Percentiles rank a stretch among this genome's conserved stretches.
phyloP scores from a whole-genome alignment of 257 asterid genomes.

The Agastache rugosa region DNA sequence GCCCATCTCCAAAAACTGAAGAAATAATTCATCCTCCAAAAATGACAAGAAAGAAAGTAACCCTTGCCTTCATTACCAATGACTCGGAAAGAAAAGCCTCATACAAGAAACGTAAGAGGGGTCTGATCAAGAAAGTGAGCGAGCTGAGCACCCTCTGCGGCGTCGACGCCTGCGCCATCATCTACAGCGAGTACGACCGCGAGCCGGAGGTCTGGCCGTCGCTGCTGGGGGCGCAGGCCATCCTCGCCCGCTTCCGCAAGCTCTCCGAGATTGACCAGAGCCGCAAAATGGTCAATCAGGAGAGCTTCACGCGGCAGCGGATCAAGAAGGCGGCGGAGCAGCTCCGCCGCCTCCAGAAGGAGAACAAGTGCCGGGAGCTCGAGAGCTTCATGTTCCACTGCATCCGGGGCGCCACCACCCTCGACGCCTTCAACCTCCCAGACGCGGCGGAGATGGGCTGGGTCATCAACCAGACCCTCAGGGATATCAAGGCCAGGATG shows the following conservation, averaged over 20 bases:
- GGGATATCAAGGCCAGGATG: conserved; percentile 36
- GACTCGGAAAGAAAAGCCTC: conserved; percentile 56
- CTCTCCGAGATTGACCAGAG: conserved; percentile 43
- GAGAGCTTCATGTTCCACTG: conserved; percentile 38
- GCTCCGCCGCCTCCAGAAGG: conserved; percentile 41
- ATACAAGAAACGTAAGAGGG: conserved; percentile 55
- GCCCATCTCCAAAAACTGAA: background rate
- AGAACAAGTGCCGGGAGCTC: conserved; percentile 37
- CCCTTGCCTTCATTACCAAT: conserved; percentile 45
- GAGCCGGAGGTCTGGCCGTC: conserved; percentile 60
- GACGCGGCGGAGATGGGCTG: conserved; percentile 41
- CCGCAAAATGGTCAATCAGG: conserved; percentile 52
- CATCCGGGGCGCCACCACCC: conserved; percentile 11
- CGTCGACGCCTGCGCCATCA: conserved; percentile 48
- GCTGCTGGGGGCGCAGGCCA: conserved; percentile 35
- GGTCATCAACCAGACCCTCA: conserved; percentile 36
- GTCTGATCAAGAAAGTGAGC: conserved; percentile 50
- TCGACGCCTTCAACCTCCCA: conserved; percentile 17
- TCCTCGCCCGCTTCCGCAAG: conserved; percentile 43
- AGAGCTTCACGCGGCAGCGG: conserved; percentile 47
- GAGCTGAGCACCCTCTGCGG: conserved; percentile 55
- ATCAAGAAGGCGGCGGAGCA: conserved; percentile 47
- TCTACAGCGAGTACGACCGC: conserved; percentile 49
- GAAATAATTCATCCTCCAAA: background rate
- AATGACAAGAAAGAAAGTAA: conserved; percentile 54